These are phyloP conservation scores for Fistulina hepatica DNA, from an alignment of 1,284 basidiomycete genomes.

Conservation along the genomic window DNA sequence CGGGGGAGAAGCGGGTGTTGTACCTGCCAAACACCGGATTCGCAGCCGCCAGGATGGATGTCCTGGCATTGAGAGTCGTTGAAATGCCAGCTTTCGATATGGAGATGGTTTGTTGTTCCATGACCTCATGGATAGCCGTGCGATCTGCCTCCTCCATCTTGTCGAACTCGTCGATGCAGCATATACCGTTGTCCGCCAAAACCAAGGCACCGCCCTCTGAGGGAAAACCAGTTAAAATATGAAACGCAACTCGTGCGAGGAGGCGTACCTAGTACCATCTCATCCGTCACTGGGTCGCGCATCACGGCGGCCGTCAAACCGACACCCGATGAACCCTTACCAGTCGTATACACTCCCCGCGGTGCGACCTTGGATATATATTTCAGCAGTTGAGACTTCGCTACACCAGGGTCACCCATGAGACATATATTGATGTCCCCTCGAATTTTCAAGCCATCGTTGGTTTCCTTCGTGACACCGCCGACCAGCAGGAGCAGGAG, in stretches of 20 bases:
- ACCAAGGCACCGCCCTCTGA: slow-evolving; percentile 97
- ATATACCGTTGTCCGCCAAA: slow-evolving; percentile 97
- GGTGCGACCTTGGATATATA: slow-evolving; percentile 99
- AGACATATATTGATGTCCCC: slow-evolving; percentile 97
- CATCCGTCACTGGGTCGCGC: slow-evolving; percentile 98
- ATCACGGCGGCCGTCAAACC: slow-evolving; percentile 98
- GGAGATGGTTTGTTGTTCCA: slow-evolving; percentile 99
- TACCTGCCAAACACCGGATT: slow-evolving; percentile 98
- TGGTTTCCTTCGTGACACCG: slow-evolving; percentile 89
- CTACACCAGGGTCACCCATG: slow-evolving; percentile 99
- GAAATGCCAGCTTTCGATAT: slow-evolving; percentile 99
- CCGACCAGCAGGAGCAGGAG: slow-evolving; percentile 91
- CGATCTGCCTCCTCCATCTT: slow-evolving; percentile 99
- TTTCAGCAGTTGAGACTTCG: slow-evolving; percentile 96
- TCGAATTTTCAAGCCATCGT: slow-evolving; percentile 98
- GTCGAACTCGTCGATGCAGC: slow-evolving; percentile 99
- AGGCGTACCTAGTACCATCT: slow-evolving; percentile 90
- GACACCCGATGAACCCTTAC: slow-evolving; percentile 95
- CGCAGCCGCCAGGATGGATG: slow-evolving; percentile 95
- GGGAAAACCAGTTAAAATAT: slow-evolving; percentile 8
- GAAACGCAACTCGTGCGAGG: neutral
- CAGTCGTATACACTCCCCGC: slow-evolving; percentile 95
- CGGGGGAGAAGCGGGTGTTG: slow-evolving; percentile 94
- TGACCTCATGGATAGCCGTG: slow-evolving; percentile 99
- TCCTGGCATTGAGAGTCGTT: slow-evolving; percentile 96